Percentiles rank a stretch among this genome's conserved stretches.
phyloP scores from a whole-genome alignment of 768 basidiomycete species.

The Psilocybe sp. region DNA sequence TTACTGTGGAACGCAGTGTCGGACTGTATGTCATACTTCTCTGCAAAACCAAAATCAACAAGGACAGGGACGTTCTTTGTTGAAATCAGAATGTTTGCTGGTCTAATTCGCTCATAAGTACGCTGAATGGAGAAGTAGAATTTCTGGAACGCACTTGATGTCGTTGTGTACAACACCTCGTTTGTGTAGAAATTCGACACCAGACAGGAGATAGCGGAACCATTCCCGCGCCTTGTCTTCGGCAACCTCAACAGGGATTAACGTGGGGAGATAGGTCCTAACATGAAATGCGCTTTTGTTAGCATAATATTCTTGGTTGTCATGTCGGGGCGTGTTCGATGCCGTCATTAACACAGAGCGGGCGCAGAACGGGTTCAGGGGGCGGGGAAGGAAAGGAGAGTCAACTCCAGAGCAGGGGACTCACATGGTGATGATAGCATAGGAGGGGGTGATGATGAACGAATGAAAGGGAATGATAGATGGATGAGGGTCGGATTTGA shows the following conservation, averaged over 20 bases:
- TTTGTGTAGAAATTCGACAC: constrained; percentile 78
- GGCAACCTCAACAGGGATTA: constrained; percentile 85
- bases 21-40: constrained; percentile 69
- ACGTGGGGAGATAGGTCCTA: constrained; percentile 85
- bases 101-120: constrained; percentile 40
- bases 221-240: constrained; percentile 76
- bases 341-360: not conserved
- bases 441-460: constrained; percentile 90
- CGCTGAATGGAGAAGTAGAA: not conserved
- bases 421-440: constrained; percentile 90
- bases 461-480: constrained; percentile 91
- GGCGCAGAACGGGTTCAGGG: not conserved
- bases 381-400: not conserved
- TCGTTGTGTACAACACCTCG: constrained; percentile 90
- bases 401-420: constrained; percentile 24
- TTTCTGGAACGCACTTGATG: constrained; percentile 68
- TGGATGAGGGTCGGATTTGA: constrained; percentile 85
- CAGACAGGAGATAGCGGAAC: constrained; percentile 81
- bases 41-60: constrained; percentile 96
- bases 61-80: constrained; percentile 77
- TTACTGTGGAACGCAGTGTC: constrained; percentile 76
- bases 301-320: not conserved
- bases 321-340: constrained; percentile 15
- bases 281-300: constrained; percentile 9
- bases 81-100: constrained; percentile 90